Evolutionary conservation across 495 filamentous ascomycete genomes (phyloP), one percentile per base, ranked within the genome.

Genomic region (Lindgomyces ingoldianus): DNA sequence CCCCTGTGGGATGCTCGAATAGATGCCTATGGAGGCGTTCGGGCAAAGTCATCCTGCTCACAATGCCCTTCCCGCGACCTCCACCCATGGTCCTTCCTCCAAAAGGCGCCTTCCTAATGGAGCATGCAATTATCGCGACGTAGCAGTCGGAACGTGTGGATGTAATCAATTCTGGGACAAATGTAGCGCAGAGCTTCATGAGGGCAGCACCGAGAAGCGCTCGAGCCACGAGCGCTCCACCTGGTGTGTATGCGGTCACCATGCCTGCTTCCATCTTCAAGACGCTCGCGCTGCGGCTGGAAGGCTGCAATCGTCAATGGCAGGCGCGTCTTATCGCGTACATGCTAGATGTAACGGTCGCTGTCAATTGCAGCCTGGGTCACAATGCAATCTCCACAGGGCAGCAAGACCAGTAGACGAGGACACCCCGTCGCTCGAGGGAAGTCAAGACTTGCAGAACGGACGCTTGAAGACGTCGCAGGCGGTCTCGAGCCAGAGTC

Each of bases 231-330:
- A 76, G 22, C 71, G 78, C 36, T 74, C 69, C n/a, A 78, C 78
- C 46, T 81, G 81, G 74, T 90, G 87, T 77, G 83, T 87, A 76
- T 90, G 87, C 68, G 82, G 81, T 14, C 87, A 90, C 72, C 87
- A 90, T 79, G 87, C 87, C 30, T 90, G 87, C 72, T 89, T 83
- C 69, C 87, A 90, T 69, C 83, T 87, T 65, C 75, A 79, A 62
- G 42, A 73, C 42, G 53, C 47, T 25, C 59, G 36, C 21, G 21
- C 54, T 39, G n/a, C 58, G 21, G 11, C 49, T 21, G 48, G 45
- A 22, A 52, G 16, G 24, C 44, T 21, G 12, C 25, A 30, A 24
- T 36, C 39, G 18, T 57, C 57, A 18, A 42, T 27, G 3, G 42
- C 24, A 61, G 53, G 11, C n/a, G 46, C 62, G 1, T 8, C 8